Base-by-base conservation (phyloP, 2,329 filamentous ascomycete genomes). In the Colletotrichum sp. region DNA sequence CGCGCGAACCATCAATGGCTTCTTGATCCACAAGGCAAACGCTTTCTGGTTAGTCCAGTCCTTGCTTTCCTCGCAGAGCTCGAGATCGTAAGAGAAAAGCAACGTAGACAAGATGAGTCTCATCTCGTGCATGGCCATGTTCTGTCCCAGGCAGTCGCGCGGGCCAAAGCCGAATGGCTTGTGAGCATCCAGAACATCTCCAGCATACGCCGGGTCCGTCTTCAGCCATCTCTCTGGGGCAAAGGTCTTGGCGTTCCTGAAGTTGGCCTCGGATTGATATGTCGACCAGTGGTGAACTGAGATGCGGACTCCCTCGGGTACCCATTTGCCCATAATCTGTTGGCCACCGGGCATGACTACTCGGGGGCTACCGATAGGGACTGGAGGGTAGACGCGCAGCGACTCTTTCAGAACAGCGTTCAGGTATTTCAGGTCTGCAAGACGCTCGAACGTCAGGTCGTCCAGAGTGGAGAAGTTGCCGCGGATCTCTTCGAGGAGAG, bases 121-220 rank as follows among this genome's bases (percentile, higher is more conserved):
- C n/a, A 89, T 82, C 80, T 92, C 90, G 28, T 89, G 84, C 83
- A 90, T 87, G 3, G 89, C 90, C 59, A 92, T 82, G 76, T 89
- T 87, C 81, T 91, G 88, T 0, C 90, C 90, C 34, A 92, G 86
- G 75, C 90, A 92, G 44, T 88, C 89, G 13, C 90, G 80, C 4
- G 87, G 86, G 0, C 90, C 90, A 57, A 88, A 84, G 36, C 88
- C 88, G 78, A 92, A 92, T 1, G 89, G 86, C 15, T 88, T 82
- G 84, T 86, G 92, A 1, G 90, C 89, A 71, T 86, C 84, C 8
- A 79, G 52, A n/a, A 68, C 75, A 26, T 77, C 76, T 8, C 30
- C 59, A 9, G 66, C 66, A n/a, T 74, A 70, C 1, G 66, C 55
- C 1, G 71, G 65, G 26, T 74, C 71, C 15, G 71, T 70, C n/a